These are phyloP conservation scores for Paracoccidioides brasiliensis DNA, from an alignment of 2,329 filamentous ascomycete genomes.

Conservation along the genomic window DNA sequence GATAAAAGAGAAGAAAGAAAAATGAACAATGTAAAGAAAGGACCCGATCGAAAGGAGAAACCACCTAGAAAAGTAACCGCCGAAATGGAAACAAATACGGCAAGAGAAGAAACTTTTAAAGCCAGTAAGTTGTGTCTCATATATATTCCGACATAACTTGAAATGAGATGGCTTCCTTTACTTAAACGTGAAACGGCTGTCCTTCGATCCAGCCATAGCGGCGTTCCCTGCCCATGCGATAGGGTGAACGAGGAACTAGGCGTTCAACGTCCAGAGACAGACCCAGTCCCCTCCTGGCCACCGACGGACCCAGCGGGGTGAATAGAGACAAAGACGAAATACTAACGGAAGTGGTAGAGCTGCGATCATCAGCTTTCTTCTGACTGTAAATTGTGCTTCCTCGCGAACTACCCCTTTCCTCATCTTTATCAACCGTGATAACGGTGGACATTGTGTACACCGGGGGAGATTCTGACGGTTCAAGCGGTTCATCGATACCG, in stretches of 20 bases:
- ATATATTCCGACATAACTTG: background rate
- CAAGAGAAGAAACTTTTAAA: background rate
- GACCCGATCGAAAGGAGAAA: background rate
- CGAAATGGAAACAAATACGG: background rate
- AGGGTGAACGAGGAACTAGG: conserved; percentile 1
- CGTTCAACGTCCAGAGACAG: background rate
- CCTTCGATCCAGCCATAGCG: conserved; percentile 2
- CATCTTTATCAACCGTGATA: background rate
- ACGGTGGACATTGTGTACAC: background rate
- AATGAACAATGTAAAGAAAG: background rate
- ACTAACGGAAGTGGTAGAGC: background rate
- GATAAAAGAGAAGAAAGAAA: background rate
- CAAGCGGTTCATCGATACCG: background rate
- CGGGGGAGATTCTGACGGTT: background rate
- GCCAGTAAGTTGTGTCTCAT: background rate
- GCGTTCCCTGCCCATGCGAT: background rate
- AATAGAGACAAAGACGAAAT: background rate
- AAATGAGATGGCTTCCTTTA: background rate
- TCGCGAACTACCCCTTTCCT: background rate
- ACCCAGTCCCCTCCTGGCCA: background rate
- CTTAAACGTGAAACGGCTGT: background rate
- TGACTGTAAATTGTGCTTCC: background rate
- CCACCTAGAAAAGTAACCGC: background rate
- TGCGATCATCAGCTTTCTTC: background rate
- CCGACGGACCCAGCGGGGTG: background rate